Evolutionary conservation across 75 land plant genomes (phyloP).

Genomic region (Pseudotsuga menziesii): DNA sequence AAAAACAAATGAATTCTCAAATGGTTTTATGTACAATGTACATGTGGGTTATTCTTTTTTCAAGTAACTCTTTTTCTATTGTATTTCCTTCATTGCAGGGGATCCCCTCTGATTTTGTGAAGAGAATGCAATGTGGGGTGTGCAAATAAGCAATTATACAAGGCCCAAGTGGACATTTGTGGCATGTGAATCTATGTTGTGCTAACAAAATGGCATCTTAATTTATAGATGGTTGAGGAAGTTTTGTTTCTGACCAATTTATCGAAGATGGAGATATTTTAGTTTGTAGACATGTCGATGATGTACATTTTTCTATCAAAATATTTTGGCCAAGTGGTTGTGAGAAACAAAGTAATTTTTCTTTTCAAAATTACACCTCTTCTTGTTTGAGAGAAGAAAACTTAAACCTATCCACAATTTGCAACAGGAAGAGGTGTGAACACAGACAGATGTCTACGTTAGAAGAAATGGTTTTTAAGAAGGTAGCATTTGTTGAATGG

Average conservation of each 20-base stretch:
- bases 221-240: neutral
- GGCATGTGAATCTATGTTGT: neutral
- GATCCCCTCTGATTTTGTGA: too few relatives aligned
- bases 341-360: neutral
- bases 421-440: neutral
- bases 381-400: neutral
- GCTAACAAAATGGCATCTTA: neutral
- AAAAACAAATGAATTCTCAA: too few relatives aligned
- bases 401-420: neutral
- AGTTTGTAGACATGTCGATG: neutral
- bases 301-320: neutral
- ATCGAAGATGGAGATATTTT: neutral
- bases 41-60: too few relatives aligned
- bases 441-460: neutral
- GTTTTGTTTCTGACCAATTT: neutral
- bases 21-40: too few relatives aligned
- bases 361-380: neutral
- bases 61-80: too few relatives aligned
- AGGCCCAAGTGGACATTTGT: neutral
- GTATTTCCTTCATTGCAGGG: too few relatives aligned
- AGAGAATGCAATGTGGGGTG: too few relatives aligned
- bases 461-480: too few relatives aligned
- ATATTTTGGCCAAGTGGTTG: neutral
- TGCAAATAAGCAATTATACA: too few relatives aligned
- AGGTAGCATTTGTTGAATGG: too few relatives aligned